Evolutionary conservation across 371 early-diverging fungal genomes (phyloP).

Genomic region (Entomophthora muscae): DNA sequence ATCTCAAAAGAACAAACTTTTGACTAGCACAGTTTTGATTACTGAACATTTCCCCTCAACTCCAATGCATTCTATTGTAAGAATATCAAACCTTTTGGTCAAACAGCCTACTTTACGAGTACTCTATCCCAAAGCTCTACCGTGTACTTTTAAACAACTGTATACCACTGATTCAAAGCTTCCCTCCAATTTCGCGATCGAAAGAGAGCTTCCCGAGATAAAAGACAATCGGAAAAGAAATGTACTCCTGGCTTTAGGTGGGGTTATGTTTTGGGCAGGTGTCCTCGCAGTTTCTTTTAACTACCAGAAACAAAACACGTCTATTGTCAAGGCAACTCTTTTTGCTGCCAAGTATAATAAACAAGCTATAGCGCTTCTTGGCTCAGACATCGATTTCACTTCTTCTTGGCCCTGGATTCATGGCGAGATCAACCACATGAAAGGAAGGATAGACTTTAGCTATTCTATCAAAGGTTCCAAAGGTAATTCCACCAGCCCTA

Average conservation of each 20-base stretch:
- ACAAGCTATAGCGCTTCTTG: slow-evolving; percentile 29
- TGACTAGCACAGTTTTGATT: too few relatives aligned
- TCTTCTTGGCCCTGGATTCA: slow-evolving; percentile 44
- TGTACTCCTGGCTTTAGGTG: slow-evolving; percentile 26
- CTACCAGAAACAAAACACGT: slow-evolving; percentile 39
- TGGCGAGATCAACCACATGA: slow-evolving; percentile 44
- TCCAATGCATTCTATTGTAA: too few relatives aligned
- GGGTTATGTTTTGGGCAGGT: slow-evolving; percentile 35
- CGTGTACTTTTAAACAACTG: neutral
- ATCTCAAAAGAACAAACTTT: too few relatives aligned
- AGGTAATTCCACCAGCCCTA: slow-evolving; percentile 15
- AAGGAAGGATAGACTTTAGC: slow-evolving; percentile 37
- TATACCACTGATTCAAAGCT: neutral
- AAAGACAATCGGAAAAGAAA: slow-evolving; percentile 3
- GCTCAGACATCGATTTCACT: slow-evolving; percentile 35
- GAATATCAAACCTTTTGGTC: too few relatives aligned
- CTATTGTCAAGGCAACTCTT: slow-evolving; percentile 37
- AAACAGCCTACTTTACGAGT: too few relatives aligned
- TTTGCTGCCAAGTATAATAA: slow-evolving; percentile 41
- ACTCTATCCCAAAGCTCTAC: too few relatives aligned
- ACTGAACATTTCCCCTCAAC: too few relatives aligned
- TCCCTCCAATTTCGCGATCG: neutral
- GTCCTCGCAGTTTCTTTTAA: slow-evolving; percentile 37
- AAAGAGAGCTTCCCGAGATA: neutral
- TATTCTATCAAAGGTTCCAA: slow-evolving; percentile 32